Percentiles rank a stretch among this genome's conserved stretches.
Conservation (phyloP, 2,329 filamentous ascomycete species). For the Fusarium sp. region DNA sequence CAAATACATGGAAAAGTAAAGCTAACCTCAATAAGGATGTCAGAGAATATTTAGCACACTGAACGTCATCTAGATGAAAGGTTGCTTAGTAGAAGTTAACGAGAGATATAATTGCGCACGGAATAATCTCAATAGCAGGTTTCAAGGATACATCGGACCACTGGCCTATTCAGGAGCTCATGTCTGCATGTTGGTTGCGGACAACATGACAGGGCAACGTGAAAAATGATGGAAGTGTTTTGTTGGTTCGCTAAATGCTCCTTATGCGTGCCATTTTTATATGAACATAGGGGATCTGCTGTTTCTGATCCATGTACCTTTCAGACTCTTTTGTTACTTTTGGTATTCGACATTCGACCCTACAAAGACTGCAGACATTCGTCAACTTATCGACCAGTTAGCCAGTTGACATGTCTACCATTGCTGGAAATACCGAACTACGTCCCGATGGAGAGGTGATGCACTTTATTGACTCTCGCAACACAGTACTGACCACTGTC, state of each 20-base stretch:
- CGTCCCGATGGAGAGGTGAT: neutral
- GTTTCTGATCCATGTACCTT: neutral
- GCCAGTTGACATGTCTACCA: neutral
- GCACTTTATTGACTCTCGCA: accelerated
- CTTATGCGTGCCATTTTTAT: neutral
- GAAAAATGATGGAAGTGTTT: neutral
- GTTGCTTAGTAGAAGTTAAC: no score
- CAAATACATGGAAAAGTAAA: no score
- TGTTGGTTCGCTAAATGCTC: slow-evolving; percentile 1
- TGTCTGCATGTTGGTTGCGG: slow-evolving; percentile 7
- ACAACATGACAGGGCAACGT: neutral
- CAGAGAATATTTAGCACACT: no score
- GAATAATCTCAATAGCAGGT: neutral
- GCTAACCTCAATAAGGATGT: no score
- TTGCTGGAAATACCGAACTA: neutral
- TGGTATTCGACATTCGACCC: no score
- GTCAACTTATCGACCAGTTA: no score
- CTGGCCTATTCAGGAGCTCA: neutral
- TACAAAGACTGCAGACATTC: no score
- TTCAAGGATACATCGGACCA: neutral
- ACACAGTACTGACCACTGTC: accelerated
- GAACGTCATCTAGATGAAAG: no score
- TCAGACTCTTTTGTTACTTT: no score
- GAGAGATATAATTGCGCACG: no score
- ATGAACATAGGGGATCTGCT: neutral